These are phyloP conservation scores for Eimeria acervulina DNA, from an alignment of 169 alveolate species.

Conservation along the genomic window DNA sequence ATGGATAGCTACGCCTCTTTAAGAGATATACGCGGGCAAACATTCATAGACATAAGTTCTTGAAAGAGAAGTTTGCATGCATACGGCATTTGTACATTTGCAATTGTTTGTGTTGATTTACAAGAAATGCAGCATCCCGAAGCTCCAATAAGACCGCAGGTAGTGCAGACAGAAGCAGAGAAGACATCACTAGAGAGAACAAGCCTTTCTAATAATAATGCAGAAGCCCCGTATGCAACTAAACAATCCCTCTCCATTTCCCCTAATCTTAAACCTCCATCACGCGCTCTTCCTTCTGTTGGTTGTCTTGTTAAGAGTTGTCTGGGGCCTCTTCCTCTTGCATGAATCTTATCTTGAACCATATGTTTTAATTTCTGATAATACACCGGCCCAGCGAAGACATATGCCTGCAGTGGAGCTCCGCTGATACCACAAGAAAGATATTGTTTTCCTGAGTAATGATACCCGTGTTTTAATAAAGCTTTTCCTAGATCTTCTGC, in stretches of 20 bases:
- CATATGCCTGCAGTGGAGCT: slow-evolving; percentile 98
- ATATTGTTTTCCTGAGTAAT: slow-evolving; percentile 97
- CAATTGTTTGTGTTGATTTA: slow-evolving; percentile 89
- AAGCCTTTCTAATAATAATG: slow-evolving; percentile 98
- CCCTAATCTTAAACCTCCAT: slow-evolving; percentile 99
- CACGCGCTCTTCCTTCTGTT: slow-evolving; percentile 99
- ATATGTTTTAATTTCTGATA: slow-evolving; percentile 99
- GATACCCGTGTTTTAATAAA: slow-evolving; percentile 97
- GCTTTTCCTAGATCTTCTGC: slow-evolving; percentile 95
- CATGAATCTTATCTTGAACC: slow-evolving; percentile 97
- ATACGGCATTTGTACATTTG: slow-evolving; percentile 94
- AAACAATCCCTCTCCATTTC: slow-evolving; percentile 99
- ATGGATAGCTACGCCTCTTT: slow-evolving; percentile 72
- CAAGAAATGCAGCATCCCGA: slow-evolving; percentile 97
- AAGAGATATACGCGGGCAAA: slow-evolving; percentile 88
- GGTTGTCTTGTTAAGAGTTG: slow-evolving; percentile 99
- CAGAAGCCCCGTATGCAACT: slow-evolving; percentile 98
- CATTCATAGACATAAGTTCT: slow-evolving; percentile 92
- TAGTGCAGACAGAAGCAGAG: slow-evolving; percentile 97
- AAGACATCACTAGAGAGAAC: slow-evolving; percentile 98
- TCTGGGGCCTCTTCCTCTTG: slow-evolving; percentile 99
- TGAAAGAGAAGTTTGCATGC: slow-evolving; percentile 95
- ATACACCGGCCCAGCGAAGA: slow-evolving; percentile 99
- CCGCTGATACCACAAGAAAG: slow-evolving; percentile 99
- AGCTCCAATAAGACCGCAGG: slow-evolving; percentile 97